phyloP scores from a whole-genome alignment of 192 early-diverging fungal species.

The Pecoramyces ruminantium region DNA sequence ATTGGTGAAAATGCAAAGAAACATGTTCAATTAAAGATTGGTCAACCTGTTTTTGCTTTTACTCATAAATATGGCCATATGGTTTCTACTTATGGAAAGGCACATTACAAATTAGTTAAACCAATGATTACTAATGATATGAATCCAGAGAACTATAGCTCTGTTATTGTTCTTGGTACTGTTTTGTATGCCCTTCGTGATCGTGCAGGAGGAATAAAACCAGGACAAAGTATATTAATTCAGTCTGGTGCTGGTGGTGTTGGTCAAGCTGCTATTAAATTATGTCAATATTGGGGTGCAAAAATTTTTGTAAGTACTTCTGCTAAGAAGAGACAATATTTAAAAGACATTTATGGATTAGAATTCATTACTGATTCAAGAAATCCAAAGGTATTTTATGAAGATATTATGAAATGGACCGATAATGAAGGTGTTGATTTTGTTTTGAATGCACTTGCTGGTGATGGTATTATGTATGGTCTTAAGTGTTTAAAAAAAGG shows the following conservation, averaged over 20 bases:
- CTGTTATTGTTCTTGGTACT: neutral
- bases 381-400: neutral
- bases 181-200: neutral
- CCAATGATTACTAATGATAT: neutral
- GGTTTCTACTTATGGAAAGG: neutral
- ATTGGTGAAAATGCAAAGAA: neutral
- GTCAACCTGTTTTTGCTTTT: neutral
- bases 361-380: neutral
- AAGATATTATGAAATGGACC: neutral
- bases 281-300: neutral
- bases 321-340: neutral
- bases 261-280: neutral
- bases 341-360: neutral
- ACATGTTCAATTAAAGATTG: neutral
- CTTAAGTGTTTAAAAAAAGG: neutral
- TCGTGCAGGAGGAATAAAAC: neutral
- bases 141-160: neutral
- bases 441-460: neutral
- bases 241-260: neutral
- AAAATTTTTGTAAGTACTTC: neutral
- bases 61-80: neutral
- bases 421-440: neutral
- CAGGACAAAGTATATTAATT: neutral
- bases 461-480: neutral
- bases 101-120: neutral